phyloP scores from a whole-genome alignment of 2,329 filamentous ascomycete genomes.

The Neofusicoccum parvum region DNA sequence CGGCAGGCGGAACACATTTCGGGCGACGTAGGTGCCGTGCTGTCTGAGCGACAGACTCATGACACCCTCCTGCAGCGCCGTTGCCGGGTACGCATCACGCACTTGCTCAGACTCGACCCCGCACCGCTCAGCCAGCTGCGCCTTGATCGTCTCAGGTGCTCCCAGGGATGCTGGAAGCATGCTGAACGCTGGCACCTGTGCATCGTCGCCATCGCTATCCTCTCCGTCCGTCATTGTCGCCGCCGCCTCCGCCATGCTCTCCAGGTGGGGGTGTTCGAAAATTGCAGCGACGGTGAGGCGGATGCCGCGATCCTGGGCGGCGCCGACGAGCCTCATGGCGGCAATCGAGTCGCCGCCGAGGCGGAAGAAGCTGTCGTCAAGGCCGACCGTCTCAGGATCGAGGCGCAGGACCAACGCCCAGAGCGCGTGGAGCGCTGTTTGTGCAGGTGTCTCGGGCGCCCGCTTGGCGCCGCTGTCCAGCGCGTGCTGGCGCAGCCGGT shows the following conservation, averaged over 20 bases:
- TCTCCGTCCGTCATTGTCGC: background rate
- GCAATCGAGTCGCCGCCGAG: conserved; percentile 42
- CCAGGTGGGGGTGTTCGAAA: conserved; percentile 25
- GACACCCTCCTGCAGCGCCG: conserved; percentile 57
- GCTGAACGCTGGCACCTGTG: conserved; percentile 37
- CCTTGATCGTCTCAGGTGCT: conserved; percentile 10
- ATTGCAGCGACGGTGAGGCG: conserved; percentile 26
- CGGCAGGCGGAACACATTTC: conserved; percentile 27
- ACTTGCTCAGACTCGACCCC: conserved; percentile 25
- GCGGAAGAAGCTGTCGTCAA: conserved; percentile 43
- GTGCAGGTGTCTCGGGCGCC: conserved; percentile 22
- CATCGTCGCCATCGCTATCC: conserved; percentile 23
- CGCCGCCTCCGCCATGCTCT: conserved; percentile 23
- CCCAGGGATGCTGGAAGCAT: conserved; percentile 25
- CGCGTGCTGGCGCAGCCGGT: conserved; percentile 8
- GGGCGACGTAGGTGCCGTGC: conserved; percentile 55
- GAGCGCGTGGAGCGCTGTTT: conserved; percentile 35
- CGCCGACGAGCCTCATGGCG: background rate
- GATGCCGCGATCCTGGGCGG: conserved; percentile 8
- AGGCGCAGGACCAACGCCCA: conserved; percentile 19
- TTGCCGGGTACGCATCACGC: conserved; percentile 60
- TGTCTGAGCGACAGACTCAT: conserved; percentile 57
- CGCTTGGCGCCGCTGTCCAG: background rate
- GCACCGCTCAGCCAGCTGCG: background rate
- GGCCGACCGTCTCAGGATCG: conserved; percentile 27